Conservation (phyloP, 2,329 filamentous ascomycete genomes). For the Venturia carpophila region DNA sequence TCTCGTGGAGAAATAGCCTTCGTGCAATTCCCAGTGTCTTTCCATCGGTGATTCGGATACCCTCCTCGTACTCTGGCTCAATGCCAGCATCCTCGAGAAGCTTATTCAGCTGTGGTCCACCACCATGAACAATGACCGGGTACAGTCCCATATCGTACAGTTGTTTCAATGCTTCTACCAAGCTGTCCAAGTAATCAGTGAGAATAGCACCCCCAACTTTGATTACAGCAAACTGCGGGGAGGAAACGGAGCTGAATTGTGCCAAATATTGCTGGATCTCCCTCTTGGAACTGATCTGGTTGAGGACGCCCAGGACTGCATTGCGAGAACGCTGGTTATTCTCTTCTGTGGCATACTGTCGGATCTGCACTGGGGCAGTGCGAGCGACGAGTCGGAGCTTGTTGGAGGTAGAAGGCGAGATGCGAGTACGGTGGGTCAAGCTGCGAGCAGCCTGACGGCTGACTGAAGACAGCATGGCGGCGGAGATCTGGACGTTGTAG, state of each 20-base stretch:
- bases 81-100: slow-evolving; percentile 84
- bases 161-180: slow-evolving; percentile 83
- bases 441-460: slow-evolving; percentile 19
- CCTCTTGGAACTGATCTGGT: slow-evolving; percentile 91
- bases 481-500: neutral
- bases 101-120: slow-evolving; percentile 89
- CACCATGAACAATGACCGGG: slow-evolving; percentile 92
- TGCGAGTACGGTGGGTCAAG: slow-evolving; percentile 18
- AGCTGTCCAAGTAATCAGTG: slow-evolving; percentile 84
- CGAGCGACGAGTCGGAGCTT: slow-evolving; percentile 7
- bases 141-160: slow-evolving; percentile 91
- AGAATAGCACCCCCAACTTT: slow-evolving; percentile 96
- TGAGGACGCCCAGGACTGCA: slow-evolving; percentile 82
- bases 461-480: slow-evolving; percentile 19
- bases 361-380: slow-evolving; percentile 19
- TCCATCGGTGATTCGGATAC: slow-evolving; percentile 88
- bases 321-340: slow-evolving; percentile 59
- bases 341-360: slow-evolving; percentile 25
- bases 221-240: slow-evolving; percentile 95
- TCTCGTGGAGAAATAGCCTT: slow-evolving; percentile 91
- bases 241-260: slow-evolving; percentile 93
- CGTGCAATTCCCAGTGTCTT: slow-evolving; percentile 88
- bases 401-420: slow-evolving; percentile 16
- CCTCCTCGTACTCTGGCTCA: slow-evolving; percentile 92
- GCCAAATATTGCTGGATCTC: slow-evolving; percentile 97